phyloP scores from a whole-genome alignment of 768 basidiomycete genomes.

The Guyanaporus albipodus region DNA sequence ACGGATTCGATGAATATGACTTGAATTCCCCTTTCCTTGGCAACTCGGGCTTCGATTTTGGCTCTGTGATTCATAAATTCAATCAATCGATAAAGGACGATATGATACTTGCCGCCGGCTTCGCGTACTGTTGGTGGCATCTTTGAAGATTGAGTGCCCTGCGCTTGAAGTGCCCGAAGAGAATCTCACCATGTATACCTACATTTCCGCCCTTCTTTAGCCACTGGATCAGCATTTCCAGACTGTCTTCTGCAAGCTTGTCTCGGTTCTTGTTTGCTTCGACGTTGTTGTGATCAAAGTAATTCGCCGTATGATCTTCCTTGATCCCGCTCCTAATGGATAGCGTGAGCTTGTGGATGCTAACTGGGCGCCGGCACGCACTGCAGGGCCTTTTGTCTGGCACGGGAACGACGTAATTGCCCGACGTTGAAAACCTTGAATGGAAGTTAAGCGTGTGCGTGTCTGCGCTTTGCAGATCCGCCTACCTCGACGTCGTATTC shows the following conservation, averaged over 20 bases:
- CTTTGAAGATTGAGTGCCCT: slow-evolving; percentile 38
- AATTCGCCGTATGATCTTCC: slow-evolving; percentile 87
- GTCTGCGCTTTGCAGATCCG: background rate
- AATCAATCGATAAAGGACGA: background rate
- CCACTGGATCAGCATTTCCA: slow-evolving; percentile 95
- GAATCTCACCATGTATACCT: slow-evolving; percentile 82
- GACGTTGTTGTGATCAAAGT: slow-evolving; percentile 83
- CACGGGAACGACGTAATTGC: slow-evolving; percentile 84
- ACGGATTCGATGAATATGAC: slow-evolving; percentile 93
- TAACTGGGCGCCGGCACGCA: slow-evolving; percentile 28
- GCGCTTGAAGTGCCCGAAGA: background rate
- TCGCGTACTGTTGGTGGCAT: slow-evolving; percentile 93
- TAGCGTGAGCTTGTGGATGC: slow-evolving; percentile 3
- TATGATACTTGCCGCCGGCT: slow-evolving; percentile 54
- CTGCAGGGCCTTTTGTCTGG: slow-evolving; percentile 74
- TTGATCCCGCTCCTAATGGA: slow-evolving; percentile 65
- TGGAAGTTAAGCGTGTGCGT: slow-evolving; percentile 1
- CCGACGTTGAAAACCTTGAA: slow-evolving; percentile 95
- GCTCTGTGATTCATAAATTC: slow-evolving; percentile 44
- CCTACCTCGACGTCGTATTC: slow-evolving; percentile 94
- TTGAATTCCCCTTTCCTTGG: slow-evolving; percentile 80
- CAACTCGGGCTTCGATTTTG: slow-evolving; percentile 79
- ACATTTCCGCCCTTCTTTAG: slow-evolving; percentile 94
- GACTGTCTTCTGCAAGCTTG: slow-evolving; percentile 80
- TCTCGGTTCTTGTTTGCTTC: slow-evolving; percentile 78